Evolutionary conservation across 2,329 filamentous ascomycete species (phyloP).

Genomic region (Epichloe gansuensis): DNA sequence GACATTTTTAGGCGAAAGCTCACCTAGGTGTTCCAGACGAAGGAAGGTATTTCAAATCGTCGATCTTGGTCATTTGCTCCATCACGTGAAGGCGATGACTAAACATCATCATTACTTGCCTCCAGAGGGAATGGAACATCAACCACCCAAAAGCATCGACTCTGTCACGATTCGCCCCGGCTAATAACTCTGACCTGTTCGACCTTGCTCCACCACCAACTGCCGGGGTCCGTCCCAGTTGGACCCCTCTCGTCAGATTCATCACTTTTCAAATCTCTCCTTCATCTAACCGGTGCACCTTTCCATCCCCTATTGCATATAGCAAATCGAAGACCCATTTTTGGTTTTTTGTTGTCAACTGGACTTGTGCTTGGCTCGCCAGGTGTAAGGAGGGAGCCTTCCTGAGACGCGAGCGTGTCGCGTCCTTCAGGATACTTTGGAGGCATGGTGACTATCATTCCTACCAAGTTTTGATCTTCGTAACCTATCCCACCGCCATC

Average conservation of each 20-base stretch:
- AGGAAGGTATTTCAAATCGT: too few relatives aligned
- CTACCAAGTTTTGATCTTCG: not conserved
- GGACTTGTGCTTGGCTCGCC: not conserved
- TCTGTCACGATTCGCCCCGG: not conserved
- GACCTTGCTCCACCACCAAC: constrained; percentile 5
- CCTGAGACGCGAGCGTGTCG: not conserved
- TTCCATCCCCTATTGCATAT: not conserved
- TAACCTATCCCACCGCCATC: not conserved
- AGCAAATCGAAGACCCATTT: not conserved
- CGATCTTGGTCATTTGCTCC: not conserved
- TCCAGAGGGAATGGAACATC: not conserved
- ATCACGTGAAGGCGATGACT: constrained; percentile 3
- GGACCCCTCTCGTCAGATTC: constrained; percentile 7
- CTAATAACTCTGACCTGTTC: not conserved
- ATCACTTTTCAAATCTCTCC: not conserved
- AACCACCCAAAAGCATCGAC: not conserved
- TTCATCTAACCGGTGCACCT: not conserved
- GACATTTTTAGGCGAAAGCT: too few relatives aligned
- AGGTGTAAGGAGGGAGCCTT: not conserved
- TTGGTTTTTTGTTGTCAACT: not conserved
- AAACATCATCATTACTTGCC: not conserved
- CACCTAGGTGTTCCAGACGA: too few relatives aligned
- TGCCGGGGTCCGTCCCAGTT: constrained; percentile 8
- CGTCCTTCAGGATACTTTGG: not conserved
- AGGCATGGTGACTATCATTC: constrained; percentile 2